Percentiles rank a stretch among this genome's conserved stretches.
These are phyloP conservation scores for Escovopsis weberi DNA, from an alignment of 2,329 filamentous ascomycete species.

Conservation along the genomic window DNA sequence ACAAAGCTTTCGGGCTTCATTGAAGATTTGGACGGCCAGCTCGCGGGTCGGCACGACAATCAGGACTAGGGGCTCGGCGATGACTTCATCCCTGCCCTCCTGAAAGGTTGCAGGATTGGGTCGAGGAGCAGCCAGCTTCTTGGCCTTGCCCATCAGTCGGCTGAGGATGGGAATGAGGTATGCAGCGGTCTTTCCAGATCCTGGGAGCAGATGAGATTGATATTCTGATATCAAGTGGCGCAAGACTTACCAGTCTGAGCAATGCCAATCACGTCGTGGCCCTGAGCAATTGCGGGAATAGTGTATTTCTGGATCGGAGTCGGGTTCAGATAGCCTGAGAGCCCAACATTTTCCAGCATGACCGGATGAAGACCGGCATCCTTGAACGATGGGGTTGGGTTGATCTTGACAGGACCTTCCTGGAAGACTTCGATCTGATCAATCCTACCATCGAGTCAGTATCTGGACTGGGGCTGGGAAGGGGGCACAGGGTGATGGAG, in stretches of 20 bases:
- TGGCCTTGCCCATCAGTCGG: conserved; percentile 89
- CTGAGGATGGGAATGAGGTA: conserved; percentile 83
- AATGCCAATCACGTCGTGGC: conserved; percentile 72
- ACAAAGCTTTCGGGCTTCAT: conserved; percentile 81
- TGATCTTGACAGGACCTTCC: conserved; percentile 38
- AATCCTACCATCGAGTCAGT: conserved; percentile 30
- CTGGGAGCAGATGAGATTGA: conserved; percentile 28
- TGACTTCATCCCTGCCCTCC: conserved; percentile 32
- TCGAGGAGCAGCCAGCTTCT: conserved; percentile 66
- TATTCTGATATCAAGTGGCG: background rate
- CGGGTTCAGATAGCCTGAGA: conserved; percentile 55
- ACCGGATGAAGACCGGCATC: conserved; percentile 74
- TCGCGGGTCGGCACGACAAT: conserved; percentile 80
- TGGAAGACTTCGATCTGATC: conserved; percentile 39
- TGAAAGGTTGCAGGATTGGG: conserved; percentile 48
- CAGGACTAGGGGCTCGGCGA: conserved; percentile 77
- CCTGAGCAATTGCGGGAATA: conserved; percentile 62
- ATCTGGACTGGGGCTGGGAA: background rate
- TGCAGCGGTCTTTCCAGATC: conserved; percentile 90
- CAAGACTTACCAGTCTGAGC: conserved; percentile 66
- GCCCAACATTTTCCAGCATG: conserved; percentile 61
- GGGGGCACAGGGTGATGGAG: background rate
- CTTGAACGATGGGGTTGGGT: conserved; percentile 45
- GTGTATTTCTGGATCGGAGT: conserved; percentile 83
- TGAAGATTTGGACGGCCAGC: conserved; percentile 86